Evolutionary conservation across 371 early-diverging fungal genomes (phyloP), one percentile per base, ranked within the genome.

Genomic region (Lichtheimia ramosa): DNA sequence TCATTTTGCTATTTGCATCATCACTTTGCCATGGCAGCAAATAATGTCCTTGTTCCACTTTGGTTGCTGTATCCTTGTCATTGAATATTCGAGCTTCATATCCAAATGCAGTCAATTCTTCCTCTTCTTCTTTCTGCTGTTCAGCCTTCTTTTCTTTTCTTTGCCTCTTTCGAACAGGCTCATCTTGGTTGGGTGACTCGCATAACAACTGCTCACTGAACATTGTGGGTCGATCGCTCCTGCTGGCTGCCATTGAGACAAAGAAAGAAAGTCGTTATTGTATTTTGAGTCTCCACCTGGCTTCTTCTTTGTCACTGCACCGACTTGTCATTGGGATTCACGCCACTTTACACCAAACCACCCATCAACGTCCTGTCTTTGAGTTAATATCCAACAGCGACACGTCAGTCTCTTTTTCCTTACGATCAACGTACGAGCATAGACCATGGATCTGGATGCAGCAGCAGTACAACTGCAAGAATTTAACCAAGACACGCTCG

Each of bases 401-500:
- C 34, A 34, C 34, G 34, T 34, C 10, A 34, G 34, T 34, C 34
- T 34, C 34, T 34, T 34, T 34, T 34, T 8, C 10, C 34, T 10
- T 34, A 34, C 34, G 34, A 34, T 34, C 34, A 34, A 34, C 34
- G 6, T 8, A 34, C 34, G 34, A 34, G 34, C 34, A 34, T 8
- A 10, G 34, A 34, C 34, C 5, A 46, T 46, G 46, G 46, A 46
- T 46, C 21, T 46, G 46, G 21, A 21, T 46, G 46, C 18, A 46
- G 46, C 46, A 54, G 43, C 74, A 52, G 48, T 49, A 39, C 75
- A 68, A 50, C 51, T 78, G 46, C 66, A 61, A 52, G 69, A 73
- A 8, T 78, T 75, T 49, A 71, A 74, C 49, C 64, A 73, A 41
- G 66, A 70, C 48, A 67, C 74, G 14, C 59, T 60, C 24, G 54